Evolutionary conservation across 108 stramenopile species (phyloP).

Genomic region (Cyclostephanos tholiformis): DNA sequence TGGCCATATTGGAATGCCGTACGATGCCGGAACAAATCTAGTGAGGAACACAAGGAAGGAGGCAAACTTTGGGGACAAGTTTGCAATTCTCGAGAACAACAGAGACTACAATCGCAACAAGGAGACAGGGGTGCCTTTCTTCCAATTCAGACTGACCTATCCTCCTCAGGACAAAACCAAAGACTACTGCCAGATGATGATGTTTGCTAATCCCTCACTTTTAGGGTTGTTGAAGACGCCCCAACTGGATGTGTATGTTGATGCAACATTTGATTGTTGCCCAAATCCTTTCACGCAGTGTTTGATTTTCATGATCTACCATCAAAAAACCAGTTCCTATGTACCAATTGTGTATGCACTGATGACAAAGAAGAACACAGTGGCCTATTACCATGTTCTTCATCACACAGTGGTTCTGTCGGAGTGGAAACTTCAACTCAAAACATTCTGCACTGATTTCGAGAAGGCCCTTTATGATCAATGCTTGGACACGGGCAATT

Average conservation of each 20-base stretch:
- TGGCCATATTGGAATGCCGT: no score
- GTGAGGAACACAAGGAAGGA: no score
- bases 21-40: no score
- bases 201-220: constrained; percentile 19
- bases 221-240: neutral
- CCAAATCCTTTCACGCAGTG: constrained; percentile 26
- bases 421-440: constrained; percentile 1
- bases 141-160: neutral
- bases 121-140: no score
- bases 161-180: neutral
- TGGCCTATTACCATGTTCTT: constrained; percentile 13
- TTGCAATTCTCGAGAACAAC: no score
- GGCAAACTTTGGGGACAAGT: no score
- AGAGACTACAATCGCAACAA: no score
- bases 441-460: constrained; percentile 27
- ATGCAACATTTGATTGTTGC: constrained; percentile 13
- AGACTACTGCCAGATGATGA: constrained; percentile 12
- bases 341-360: constrained; percentile 26
- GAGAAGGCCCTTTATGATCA: constrained; percentile 15
- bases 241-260: constrained; percentile 13
- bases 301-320: constrained; percentile 19
- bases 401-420: neutral
- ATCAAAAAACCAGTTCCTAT: constrained; percentile 5
- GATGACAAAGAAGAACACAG: constrained; percentile 19
- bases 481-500: neutral